Evolutionary conservation across 257 asterid species (phyloP), one percentile per base, ranked within the genome.

Genomic region (Nicotiana tomentosiformis): DNA sequence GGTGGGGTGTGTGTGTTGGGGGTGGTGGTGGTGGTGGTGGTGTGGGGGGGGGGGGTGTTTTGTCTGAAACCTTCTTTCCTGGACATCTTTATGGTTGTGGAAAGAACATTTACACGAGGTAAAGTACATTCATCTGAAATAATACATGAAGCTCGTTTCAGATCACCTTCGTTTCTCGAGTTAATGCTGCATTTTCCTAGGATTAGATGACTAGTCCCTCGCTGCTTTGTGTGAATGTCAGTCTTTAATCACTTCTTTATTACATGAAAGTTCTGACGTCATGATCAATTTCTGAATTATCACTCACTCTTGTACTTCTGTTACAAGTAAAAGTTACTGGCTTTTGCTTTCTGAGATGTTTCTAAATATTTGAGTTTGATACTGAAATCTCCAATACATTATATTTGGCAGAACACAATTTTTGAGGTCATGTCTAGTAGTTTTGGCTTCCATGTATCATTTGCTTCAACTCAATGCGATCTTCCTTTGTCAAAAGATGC

Each of bases 331-430:
- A 80, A 46, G 51, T 80, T 80, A 5, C 74, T 62, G 17, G 62
- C 4, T 26, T 69, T 32, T 26, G 57, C 57, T 64, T 33, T 58
- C 29, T 80, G 64, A 39, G 49, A 64, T 23, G 66, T 60, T 84
- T 80, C 43, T 87, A 93, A 97, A 70, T 84, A 84, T 84, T 90
- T 93, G 58, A 97, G 97, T 37, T 94, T 74, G 79, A 7, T 20
- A 20, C 3, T 46, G 60, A 49, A 74, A 14, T 74, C 39, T 23
- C 39, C 9, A 0, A 74, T 46, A 74, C 4, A 23, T 74, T 58
- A 74, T 7, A 72, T 23, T 49, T 23, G 62, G 23, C 39, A 23
- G 61, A 49, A 1, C 15, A 23, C 49, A 0, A 2, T 46, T 72
- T 26, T 74, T 26, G 62, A 46, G 79, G 79, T 23, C 37, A 14